Percentiles rank a stretch among this genome's conserved stretches.
These are phyloP conservation scores for Cladorrhinum sp. DNA, from an alignment of 2,329 filamentous ascomycete genomes.

Conservation along the genomic window DNA sequence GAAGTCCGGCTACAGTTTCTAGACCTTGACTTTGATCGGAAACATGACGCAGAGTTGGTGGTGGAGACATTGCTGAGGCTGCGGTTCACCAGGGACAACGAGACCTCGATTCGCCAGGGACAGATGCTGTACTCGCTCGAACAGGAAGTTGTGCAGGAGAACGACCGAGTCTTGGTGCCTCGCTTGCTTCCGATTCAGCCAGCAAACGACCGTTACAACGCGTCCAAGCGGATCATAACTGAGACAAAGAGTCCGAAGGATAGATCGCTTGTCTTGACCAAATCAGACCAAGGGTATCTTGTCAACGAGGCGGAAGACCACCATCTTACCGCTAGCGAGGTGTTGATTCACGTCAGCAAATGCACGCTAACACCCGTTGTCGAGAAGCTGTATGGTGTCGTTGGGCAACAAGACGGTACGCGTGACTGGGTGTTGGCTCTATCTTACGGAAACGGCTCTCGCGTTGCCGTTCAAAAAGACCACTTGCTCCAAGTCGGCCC, in stretches of 20 bases:
- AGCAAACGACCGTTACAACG: slow-evolving; percentile 25
- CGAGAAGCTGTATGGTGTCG: not conserved
- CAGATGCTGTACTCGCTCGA: slow-evolving; percentile 18
- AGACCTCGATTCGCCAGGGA: not conserved
- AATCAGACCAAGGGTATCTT: not conserved
- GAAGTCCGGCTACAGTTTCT: slow-evolving; percentile 1
- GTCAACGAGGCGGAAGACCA: not conserved
- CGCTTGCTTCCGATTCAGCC: slow-evolving; percentile 10
- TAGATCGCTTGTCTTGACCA: not conserved
- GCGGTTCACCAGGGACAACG: slow-evolving; percentile 5
- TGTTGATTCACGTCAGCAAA: not conserved
- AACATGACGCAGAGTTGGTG: not conserved
- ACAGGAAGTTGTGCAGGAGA: slow-evolving; percentile 18
- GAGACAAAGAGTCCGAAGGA: not conserved
- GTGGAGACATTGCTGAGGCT: not conserved
- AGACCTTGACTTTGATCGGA: slow-evolving; percentile 4
- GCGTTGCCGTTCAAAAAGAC: not conserved
- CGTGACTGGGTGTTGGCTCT: not conserved
- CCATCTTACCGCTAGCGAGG: not conserved
- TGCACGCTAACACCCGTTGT: not conserved
- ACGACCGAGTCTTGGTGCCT: slow-evolving; percentile 8
- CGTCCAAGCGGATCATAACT: not conserved
- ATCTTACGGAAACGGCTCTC: not conserved
- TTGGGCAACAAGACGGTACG: not conserved
- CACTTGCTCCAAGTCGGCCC: not conserved